Evolutionary conservation across 345 rosid species (phyloP).

Genomic region (Lepidium aucheri): DNA sequence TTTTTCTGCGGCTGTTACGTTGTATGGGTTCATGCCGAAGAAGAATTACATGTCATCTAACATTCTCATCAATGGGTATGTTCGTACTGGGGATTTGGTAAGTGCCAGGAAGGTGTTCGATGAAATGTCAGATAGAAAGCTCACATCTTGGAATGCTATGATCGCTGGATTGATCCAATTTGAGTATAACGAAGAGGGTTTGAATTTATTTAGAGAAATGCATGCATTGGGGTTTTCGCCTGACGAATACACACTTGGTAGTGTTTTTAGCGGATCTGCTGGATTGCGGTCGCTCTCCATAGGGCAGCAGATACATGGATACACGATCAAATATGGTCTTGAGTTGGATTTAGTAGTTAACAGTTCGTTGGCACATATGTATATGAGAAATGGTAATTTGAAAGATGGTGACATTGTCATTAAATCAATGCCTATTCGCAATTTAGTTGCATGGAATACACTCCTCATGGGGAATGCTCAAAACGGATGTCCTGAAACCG

Average conservation of each 20-base stretch:
- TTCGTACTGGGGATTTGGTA: conserved; percentile 36
- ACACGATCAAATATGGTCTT: conserved; percentile 41
- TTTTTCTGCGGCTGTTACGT: conserved; percentile 28
- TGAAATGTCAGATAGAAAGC: conserved; percentile 53
- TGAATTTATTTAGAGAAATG: conserved; percentile 48
- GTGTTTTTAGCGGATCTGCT: conserved; percentile 62
- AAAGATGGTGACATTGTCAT: conserved; percentile 55
- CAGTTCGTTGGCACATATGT: conserved; percentile 70
- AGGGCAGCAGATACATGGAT: conserved; percentile 58
- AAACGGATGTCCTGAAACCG: conserved; percentile 46
- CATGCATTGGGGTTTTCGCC: conserved; percentile 38
- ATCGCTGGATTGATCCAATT: conserved; percentile 44
- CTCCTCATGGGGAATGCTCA: conserved; percentile 63
- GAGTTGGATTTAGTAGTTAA: conserved; percentile 44
- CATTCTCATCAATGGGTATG: conserved; percentile 51
- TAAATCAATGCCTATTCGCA: conserved; percentile 38
- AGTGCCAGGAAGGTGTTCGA: conserved; percentile 55
- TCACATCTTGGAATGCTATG: conserved; percentile 67
- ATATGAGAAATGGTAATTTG: conserved; percentile 56
- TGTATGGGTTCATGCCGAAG: conserved; percentile 41
- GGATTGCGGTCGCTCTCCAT: conserved; percentile 35
- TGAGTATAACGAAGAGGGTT: conserved; percentile 53
- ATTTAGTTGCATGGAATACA: conserved; percentile 64
- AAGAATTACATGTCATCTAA: conserved; percentile 73
- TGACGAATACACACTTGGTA: conserved; percentile 56